Evolutionary conservation across 2,329 filamentous ascomycete genomes (phyloP).

Genomic region (Teratosphaeria gauchensis): DNA sequence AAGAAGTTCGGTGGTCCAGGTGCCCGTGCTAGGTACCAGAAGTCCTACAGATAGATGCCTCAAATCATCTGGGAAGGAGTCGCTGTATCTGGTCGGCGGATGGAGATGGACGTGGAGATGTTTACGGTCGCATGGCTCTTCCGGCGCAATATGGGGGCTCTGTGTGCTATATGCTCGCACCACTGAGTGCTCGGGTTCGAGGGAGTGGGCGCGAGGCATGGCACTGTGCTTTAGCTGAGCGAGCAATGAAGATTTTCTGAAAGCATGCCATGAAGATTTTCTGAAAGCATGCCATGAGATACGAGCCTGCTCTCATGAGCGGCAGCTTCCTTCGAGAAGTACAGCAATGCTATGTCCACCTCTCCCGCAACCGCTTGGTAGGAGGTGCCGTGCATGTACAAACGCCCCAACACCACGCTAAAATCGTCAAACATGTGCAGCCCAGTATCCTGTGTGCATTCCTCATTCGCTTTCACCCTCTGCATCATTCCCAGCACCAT

Average conservation of each 20-base stretch:
- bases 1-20: conserved; percentile 96
- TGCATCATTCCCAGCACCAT: not conserved
- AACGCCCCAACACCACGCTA: not conserved
- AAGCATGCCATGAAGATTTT: not conserved
- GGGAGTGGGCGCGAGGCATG: not conserved
- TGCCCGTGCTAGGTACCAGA: conserved; percentile 95
- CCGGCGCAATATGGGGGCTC: conserved; percentile 4
- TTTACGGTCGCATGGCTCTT: conserved; percentile 3
- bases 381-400: not conserved
- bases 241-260: not conserved
- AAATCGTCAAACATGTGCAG: not conserved
- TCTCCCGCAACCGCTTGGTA: not conserved
- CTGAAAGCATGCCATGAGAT: not conserved
- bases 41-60: conserved; percentile 84
- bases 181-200: not conserved
- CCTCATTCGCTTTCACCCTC: not conserved
- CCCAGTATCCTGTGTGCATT: conserved; percentile 4
- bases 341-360: not conserved
- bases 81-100: not conserved
- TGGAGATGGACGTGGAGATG: not conserved
- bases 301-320: not conserved
- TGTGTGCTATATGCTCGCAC: conserved; percentile 4
- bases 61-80: not conserved
- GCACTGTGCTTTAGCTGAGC: conserved; percentile 1
- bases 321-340: not conserved